A percentile compares a stretch with the other conserved stretches of the same genome.
phyloP scores from a whole-genome alignment of 345 rosid species.

The Populus tremula region DNA sequence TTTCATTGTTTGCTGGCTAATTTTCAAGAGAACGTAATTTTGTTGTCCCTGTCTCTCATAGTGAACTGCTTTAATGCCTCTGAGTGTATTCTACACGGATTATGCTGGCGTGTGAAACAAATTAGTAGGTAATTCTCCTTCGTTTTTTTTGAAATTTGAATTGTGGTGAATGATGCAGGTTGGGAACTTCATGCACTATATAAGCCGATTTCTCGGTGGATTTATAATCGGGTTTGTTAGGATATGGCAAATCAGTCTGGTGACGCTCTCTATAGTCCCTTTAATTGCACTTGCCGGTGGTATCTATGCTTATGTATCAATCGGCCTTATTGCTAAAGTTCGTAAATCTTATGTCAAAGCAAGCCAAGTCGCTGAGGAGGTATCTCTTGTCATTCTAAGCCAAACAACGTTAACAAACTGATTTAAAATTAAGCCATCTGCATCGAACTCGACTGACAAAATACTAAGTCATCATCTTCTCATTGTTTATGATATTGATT shows the following conservation, averaged over 20 bases:
- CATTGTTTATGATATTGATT: not conserved
- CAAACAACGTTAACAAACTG: not conserved
- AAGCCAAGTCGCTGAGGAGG: conserved; percentile 98
- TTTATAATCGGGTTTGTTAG: conserved; percentile 79
- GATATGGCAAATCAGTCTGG: conserved; percentile 95
- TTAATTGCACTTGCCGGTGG: conserved; percentile 94
- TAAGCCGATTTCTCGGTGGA: conserved; percentile 83
- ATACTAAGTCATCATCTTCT: not conserved
- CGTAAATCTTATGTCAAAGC: conserved; percentile 88
- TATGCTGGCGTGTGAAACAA: not conserved
- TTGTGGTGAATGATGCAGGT: conserved; percentile 44
- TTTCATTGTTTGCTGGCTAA: not conserved
- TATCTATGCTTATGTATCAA: conserved; percentile 73
- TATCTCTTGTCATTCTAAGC: conserved; percentile 17
- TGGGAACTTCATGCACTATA: conserved; percentile 90
- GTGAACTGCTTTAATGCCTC: not conserved
- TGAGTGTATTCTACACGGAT: not conserved
- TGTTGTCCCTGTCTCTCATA: not conserved
- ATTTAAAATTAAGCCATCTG: not conserved
- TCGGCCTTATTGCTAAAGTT: conserved; percentile 71
- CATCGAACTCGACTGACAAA: not conserved
- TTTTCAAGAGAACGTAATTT: not conserved
- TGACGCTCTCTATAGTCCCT: conserved; percentile 90
- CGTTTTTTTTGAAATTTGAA: not conserved
- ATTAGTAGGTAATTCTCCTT: not conserved